phyloP scores from a whole-genome alignment of 352 stramenopile genomes.

The Pythium brassicae region DNA sequence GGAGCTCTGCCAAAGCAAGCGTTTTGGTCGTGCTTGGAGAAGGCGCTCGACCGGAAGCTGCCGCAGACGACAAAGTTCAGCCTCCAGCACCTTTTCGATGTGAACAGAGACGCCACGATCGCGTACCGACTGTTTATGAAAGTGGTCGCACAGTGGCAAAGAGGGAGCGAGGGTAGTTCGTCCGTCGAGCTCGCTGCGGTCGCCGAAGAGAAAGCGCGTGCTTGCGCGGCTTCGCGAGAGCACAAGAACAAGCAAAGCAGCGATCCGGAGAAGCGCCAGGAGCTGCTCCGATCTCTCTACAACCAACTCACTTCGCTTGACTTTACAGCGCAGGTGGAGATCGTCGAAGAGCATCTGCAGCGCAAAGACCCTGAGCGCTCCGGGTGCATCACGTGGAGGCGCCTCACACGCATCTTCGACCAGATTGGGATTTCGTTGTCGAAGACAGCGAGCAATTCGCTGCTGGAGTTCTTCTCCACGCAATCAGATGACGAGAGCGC shows the following conservation, averaged over 20 bases:
- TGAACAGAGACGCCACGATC: constrained; percentile 47
- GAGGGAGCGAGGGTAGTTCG: not conserved
- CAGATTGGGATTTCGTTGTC: constrained; percentile 52
- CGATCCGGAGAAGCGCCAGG: constrained; percentile 10
- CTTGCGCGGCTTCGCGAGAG: not conserved
- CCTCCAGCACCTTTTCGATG: constrained; percentile 68
- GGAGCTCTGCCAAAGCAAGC: constrained; percentile 23
- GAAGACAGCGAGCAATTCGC: constrained; percentile 25
- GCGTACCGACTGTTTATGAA: constrained; percentile 77
- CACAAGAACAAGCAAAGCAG: not conserved
- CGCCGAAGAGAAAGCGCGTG: not conserved
- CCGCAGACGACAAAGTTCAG: constrained; percentile 25
- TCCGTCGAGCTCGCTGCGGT: not conserved
- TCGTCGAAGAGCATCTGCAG: constrained; percentile 55
- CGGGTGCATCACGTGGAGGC: constrained; percentile 27
- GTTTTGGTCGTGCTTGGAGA: constrained; percentile 32
- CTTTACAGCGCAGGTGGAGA: constrained; percentile 59
- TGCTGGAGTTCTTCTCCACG: constrained; percentile 27
- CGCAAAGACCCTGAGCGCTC: constrained; percentile 23
- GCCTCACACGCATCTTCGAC: constrained; percentile 42
- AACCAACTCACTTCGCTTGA: constrained; percentile 67
- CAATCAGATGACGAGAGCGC: not conserved
- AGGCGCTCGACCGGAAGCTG: constrained; percentile 24
- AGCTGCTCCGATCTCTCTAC: constrained; percentile 45
- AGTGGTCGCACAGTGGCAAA: constrained; percentile 53